Conservation (phyloP, 345 rosid genomes). For the Euphorbia peplus region DNA sequence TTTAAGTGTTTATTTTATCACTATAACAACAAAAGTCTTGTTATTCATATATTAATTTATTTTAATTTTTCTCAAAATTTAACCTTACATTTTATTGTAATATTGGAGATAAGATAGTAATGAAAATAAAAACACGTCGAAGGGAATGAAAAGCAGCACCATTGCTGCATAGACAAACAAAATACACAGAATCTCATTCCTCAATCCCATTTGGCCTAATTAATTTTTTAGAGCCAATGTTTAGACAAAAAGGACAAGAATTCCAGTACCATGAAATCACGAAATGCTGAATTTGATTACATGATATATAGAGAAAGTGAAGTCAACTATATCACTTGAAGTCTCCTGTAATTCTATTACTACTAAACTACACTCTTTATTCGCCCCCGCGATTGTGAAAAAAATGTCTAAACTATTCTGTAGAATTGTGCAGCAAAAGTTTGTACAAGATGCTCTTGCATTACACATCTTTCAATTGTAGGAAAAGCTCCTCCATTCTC, state of each 20-base stretch:
- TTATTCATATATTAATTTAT: too few species aligned
- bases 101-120: too few species aligned
- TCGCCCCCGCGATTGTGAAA: background rate
- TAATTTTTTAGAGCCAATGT: too few species aligned
- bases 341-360: background rate
- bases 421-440: background rate
- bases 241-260: too few species aligned
- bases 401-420: background rate
- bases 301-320: background rate
- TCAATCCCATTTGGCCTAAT: too few species aligned
- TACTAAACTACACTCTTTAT: background rate
- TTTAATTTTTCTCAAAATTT: too few species aligned
- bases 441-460: background rate
- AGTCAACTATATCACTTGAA: background rate
- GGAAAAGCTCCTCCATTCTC: background rate
- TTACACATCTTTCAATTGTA: background rate
- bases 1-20: too few species aligned
- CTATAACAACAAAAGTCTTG: too few species aligned
- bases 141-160: too few species aligned
- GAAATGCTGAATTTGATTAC: background rate
- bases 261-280: background rate
- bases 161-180: constrained; percentile 17
- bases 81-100: too few species aligned
- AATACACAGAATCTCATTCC: too few species aligned
- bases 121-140: too few species aligned